These are phyloP conservation scores for Aureobasidium sp. DNA, from an alignment of 2,329 filamentous ascomycete genomes.

Conservation along the genomic window DNA sequence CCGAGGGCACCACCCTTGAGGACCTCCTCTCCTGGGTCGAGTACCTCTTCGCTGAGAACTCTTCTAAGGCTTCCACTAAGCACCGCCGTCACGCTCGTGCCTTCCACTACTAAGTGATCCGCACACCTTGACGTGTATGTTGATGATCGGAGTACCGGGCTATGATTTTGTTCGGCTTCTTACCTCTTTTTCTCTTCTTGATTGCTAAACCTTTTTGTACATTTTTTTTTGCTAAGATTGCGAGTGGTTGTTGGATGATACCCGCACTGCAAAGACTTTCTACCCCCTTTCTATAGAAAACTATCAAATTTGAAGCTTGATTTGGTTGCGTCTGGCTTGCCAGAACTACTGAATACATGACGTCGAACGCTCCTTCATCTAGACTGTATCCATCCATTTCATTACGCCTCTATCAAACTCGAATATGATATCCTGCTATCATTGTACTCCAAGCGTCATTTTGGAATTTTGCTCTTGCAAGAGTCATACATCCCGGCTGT, in stretches of 20 bases:
- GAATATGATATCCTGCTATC: not conserved
- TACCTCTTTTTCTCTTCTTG: constrained; percentile 1
- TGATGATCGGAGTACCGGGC: constrained; percentile 5
- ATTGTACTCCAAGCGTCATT: not conserved
- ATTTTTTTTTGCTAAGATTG: not conserved
- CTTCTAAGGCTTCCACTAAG: not conserved
- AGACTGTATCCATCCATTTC: not conserved
- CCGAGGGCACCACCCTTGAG: constrained; percentile 22
- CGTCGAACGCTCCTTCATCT: too few species aligned
- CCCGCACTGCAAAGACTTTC: constrained; percentile 3
- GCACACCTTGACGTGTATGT: not conserved
- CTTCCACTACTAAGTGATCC: constrained; percentile 16
- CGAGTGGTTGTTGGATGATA: constrained; percentile 1
- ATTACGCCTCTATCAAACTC: not conserved
- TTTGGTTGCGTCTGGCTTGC: not conserved
- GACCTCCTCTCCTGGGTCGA: constrained; percentile 25
- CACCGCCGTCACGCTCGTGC: constrained; percentile 5
- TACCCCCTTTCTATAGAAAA: not conserved
- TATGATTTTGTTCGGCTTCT: not conserved
- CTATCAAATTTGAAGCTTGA: not conserved
- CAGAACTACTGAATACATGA: not conserved
- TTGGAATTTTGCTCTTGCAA: not conserved
- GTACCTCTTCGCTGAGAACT: constrained; percentile 21
- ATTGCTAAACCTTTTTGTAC: constrained; percentile 3
- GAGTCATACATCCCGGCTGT: not conserved